Conservation (phyloP, 305 asterid species). For the Fraxinus albicans region DNA sequence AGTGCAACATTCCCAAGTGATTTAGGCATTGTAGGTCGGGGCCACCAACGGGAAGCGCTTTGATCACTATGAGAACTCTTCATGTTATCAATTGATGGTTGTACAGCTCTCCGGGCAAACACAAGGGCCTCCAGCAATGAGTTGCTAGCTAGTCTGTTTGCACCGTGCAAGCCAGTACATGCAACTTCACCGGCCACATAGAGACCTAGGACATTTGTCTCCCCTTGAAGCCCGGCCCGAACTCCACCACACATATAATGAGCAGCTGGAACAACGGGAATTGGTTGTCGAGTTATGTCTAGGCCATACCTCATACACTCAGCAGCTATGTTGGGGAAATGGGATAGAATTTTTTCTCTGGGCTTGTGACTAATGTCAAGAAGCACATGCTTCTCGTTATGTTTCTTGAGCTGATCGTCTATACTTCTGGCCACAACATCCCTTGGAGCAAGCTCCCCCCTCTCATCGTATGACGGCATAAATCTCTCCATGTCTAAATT, state of each 20-base stretch:
- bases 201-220: constrained; percentile 81
- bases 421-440: constrained; percentile 97
- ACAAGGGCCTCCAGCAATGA: constrained; percentile 91
- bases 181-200: constrained; percentile 97
- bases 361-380: constrained; percentile 94
- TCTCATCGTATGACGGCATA: constrained; percentile 82
- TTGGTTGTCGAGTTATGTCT: constrained; percentile 81
- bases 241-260: constrained; percentile 99
- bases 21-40: constrained; percentile 57
- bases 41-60: constrained; percentile 52
- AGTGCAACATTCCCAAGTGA: constrained; percentile 42
- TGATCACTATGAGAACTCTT: constrained; percentile 30
- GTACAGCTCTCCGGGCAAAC: constrained; percentile 86
- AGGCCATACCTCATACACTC: constrained; percentile 83
- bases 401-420: constrained; percentile 91
- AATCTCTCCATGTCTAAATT: constrained; percentile 76
- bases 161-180: constrained; percentile 95
- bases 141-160: constrained; percentile 94
- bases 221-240: constrained; percentile 94
- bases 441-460: constrained; percentile 97
- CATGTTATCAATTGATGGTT: constrained; percentile 76
- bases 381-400: constrained; percentile 79
- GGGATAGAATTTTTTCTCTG: constrained; percentile 61
- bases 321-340: constrained; percentile 92
- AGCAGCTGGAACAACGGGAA: constrained; percentile 96